Base-by-base conservation (phyloP, 2,329 filamentous ascomycete species). In the Orbilia javanica region DNA sequence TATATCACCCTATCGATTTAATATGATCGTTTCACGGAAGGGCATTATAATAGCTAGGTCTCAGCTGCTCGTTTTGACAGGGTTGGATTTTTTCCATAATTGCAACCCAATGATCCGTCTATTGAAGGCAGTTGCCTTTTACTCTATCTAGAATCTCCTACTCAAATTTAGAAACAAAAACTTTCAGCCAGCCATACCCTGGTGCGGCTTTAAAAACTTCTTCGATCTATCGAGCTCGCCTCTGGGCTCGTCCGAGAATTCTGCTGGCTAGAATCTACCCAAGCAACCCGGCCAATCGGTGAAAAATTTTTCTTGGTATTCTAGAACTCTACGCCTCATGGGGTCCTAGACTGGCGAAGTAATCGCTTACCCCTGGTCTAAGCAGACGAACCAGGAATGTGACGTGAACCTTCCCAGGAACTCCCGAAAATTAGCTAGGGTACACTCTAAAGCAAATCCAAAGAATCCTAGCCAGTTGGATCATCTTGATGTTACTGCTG, bases 331-430 rank as follows among this genome's bases (percentile, higher is more conserved):
- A 25, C 27, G 22, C 15, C 10, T 36, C 44, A 46, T 29, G 53
- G 52, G 46, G 25, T 27, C 55, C 34, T 27, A 39, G 55, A 36
- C 29, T 57, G 65, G 52, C 25, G 20, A 34, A 55, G 52, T 53
- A 57, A 65, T 76, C 72, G 72, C 72, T 76, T 69, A 76, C 65
- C 63, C 70, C 70, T 63, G 65, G 48, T 34, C 39, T 8, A 63
- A 11, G 48, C 46, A 63, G 53, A 46, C 34, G 55, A 76, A 53
- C 72, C 65, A 76, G 65, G 65, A 70, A 55, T 76, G 65, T 70
- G 70, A 62, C 44, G 70, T 76, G 55, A 57, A 53, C n/a, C 15
- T 20, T n/a, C 29, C 71, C 71, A 75, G 71, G 71, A 68, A 69
- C 57, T 75, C 64, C 55, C 64, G 62, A 69, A 42, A 31, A 42